Percentiles rank a stretch among this genome's conserved stretches.
phyloP scores from a whole-genome alignment of 345 rosid species.

The Triadica sebifera region DNA sequence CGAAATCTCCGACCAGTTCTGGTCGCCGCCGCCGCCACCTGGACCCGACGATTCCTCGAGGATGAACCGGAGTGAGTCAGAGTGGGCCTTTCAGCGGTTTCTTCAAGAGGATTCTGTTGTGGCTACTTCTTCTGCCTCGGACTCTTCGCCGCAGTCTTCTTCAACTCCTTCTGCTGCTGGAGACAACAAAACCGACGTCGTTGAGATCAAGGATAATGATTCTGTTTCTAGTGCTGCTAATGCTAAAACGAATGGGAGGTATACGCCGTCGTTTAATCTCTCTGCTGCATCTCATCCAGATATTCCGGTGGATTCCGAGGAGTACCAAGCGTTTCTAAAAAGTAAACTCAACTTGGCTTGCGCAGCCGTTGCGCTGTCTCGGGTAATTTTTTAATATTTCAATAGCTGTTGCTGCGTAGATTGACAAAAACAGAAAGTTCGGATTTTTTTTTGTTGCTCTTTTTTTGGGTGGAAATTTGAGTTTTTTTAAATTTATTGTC shows the following conservation, averaged over 20 bases:
- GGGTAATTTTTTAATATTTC: conserved; percentile 17
- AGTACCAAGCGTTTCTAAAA: conserved; percentile 26
- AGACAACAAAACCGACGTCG: neutral
- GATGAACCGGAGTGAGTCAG: conserved; percentile 31
- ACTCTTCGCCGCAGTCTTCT: conserved; percentile 4
- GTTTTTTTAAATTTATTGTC: neutral
- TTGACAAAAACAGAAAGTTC: neutral
- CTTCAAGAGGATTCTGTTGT: conserved; percentile 22
- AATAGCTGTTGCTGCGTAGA: neutral
- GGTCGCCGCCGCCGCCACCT: conserved; percentile 12
- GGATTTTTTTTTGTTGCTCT: neutral
- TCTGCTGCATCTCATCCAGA: neutral
- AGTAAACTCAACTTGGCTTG: conserved; percentile 32
- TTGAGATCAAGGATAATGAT: neutral
- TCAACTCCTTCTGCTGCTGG: conserved; percentile 9
- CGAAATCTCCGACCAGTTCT: conserved; percentile 17
- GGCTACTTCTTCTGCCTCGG: conserved; percentile 3
- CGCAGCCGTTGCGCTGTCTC: conserved; percentile 31
- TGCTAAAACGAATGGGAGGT: neutral
- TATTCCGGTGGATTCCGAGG: conserved; percentile 29
- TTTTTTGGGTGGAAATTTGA: neutral
- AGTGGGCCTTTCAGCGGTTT: conserved; percentile 31
- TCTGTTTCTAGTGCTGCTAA: neutral
- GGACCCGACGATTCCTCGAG: neutral
- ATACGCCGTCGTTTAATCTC: neutral